A percentile compares a stretch with the other conserved stretches of the same genome.
phyloP scores from a whole-genome alignment of 2,329 filamentous ascomycete species.

The Penicillium olsonii region DNA sequence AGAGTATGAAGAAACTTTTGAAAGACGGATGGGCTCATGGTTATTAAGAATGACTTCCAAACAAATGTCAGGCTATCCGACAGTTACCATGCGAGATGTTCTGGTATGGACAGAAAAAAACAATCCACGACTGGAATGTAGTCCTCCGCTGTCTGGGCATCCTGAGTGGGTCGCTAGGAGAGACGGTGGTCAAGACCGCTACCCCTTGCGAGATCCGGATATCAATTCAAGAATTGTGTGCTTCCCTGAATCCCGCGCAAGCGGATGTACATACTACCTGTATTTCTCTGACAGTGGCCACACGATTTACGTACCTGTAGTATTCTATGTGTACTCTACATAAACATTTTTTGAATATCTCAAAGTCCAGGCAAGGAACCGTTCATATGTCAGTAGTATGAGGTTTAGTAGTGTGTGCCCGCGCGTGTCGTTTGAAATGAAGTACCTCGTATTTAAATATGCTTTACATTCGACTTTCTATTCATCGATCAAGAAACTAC shows the following conservation, averaged over 20 bases:
- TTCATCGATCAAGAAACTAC: no score
- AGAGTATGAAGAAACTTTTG: background rate
- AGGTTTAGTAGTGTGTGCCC: no score
- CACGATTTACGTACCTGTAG: no score
- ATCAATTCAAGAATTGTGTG: background rate
- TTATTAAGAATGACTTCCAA: background rate
- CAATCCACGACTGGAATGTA: conserved; percentile 13
- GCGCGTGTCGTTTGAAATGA: no score
- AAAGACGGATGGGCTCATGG: background rate
- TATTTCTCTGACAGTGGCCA: no score
- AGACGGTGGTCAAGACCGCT: background rate
- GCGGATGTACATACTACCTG: no score
- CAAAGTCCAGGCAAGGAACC: no score
- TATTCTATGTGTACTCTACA: no score
- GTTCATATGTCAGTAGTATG: no score
- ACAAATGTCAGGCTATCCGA: background rate
- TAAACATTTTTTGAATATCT: no score
- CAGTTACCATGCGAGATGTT: background rate
- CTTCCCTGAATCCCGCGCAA: background rate
- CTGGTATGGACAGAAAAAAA: conserved; percentile 13
- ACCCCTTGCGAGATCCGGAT: conserved; percentile 14
- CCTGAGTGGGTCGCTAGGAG: background rate
- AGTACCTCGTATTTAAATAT: no score
- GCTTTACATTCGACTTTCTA: no score
- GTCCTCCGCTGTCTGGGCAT: background rate